Percentiles rank a stretch among this genome's conserved stretches.
Evolutionary conservation across 1,284 basidiomycete genomes (phyloP).

Genomic region (Rhizoctonia solani): DNA sequence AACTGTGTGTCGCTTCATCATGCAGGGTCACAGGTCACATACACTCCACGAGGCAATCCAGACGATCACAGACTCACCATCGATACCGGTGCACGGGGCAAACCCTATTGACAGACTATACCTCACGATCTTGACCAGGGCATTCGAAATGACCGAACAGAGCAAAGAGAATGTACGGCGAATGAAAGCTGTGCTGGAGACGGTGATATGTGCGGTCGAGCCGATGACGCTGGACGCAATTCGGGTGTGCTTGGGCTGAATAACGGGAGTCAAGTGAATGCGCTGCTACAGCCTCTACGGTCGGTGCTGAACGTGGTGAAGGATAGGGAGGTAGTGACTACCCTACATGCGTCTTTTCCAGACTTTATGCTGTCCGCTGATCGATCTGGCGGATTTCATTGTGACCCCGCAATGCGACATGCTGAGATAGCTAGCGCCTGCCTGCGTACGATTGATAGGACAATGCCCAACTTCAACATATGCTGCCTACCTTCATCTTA

Average conservation of each 20-base stretch:
- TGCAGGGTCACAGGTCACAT: not conserved
- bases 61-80: not conserved
- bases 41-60: not conserved
- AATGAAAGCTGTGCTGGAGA: not conserved
- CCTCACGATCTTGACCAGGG: not conserved
- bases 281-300: not conserved
- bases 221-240: not conserved
- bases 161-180: not conserved
- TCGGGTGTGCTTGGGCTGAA: not conserved
- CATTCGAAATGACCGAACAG: not conserved
- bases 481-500: slow-evolving; percentile 10
- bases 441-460: not conserved
- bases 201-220: no score
- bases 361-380: not conserved
- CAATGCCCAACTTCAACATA: slow-evolving; percentile 14
- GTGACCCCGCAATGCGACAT: not conserved
- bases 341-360: slow-evolving; percentile 4
- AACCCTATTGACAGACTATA: not conserved
- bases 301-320: not conserved
- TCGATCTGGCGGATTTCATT: slow-evolving; percentile 1
- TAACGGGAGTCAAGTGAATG: no score
- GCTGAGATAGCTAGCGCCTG: not conserved
- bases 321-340: not conserved
- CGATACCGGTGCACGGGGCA: no score
- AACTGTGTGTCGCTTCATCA: not conserved